These are phyloP conservation scores for Paramecium primaurelia DNA, from an alignment of 73 alveolate genomes.

Conservation along the genomic window DNA sequence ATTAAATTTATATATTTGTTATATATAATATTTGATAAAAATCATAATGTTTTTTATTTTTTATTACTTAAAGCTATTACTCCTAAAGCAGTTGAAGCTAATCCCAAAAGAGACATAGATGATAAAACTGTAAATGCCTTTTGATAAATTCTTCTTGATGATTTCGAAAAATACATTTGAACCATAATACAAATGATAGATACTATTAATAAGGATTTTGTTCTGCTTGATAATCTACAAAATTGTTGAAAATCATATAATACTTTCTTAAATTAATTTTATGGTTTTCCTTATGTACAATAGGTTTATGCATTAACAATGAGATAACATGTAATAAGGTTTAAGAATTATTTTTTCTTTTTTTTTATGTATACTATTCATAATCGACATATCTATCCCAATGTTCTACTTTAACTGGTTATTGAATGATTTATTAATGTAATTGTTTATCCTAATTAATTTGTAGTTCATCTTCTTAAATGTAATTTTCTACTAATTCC, in stretches of 20 bases:
- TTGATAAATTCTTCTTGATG: neutral
- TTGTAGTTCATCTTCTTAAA: neutral
- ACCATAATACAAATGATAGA: neutral
- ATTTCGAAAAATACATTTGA: neutral
- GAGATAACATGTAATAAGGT: neutral
- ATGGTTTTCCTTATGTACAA: neutral
- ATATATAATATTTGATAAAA: neutral
- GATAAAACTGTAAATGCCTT: neutral
- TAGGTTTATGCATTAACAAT: conserved; percentile 7
- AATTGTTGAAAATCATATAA: neutral
- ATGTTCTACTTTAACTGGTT: neutral
- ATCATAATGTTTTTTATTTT: neutral
- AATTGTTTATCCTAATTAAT: neutral
- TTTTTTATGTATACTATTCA: neutral
- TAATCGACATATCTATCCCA: conserved; percentile 43
- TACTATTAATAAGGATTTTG: neutral
- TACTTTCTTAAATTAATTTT: neutral
- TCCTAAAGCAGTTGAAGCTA: neutral
- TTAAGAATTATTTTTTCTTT: neutral
- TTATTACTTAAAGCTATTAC: neutral
- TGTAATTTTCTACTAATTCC: neutral
- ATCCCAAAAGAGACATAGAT: neutral
- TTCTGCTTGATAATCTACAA: neutral
- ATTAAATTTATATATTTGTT: neutral
- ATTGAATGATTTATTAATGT: neutral